These are phyloP conservation scores for Acanthamoeba rhysodes DNA, from an alignment of 208 protist species.

Conservation along the genomic window DNA sequence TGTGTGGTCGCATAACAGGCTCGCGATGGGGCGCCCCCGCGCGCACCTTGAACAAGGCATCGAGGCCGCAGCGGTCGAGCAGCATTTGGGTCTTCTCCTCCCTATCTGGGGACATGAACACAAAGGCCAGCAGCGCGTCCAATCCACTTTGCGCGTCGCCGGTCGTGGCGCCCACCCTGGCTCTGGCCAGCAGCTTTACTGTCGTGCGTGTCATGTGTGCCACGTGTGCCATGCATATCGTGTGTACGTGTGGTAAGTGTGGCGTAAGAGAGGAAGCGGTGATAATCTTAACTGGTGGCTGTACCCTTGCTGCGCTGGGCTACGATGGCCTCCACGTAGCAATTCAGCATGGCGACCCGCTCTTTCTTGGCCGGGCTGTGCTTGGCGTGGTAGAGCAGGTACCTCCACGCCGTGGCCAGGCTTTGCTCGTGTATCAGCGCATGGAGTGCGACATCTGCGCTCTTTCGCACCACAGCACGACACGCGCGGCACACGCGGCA, in stretches of 20 bases:
- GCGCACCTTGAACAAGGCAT: neutral
- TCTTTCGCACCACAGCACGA: too few species aligned
- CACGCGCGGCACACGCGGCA: neutral
- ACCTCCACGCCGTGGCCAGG: neutral
- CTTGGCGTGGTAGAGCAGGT: conserved; percentile 9
- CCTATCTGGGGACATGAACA: neutral
- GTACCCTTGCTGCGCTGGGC: neutral
- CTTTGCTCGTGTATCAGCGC: neutral
- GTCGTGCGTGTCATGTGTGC: too few species aligned
- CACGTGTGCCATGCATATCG: too few species aligned
- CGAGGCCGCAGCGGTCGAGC: neutral
- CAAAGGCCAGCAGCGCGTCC: neutral
- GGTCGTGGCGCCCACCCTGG: neutral
- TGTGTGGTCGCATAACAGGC: too few species aligned
- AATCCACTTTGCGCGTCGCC: neutral
- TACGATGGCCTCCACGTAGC: neutral
- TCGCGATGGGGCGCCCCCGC: neutral
- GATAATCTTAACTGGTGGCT: neutral
- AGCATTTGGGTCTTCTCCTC: neutral
- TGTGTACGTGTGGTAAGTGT: too few species aligned
- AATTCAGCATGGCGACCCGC: neutral
- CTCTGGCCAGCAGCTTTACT: neutral
- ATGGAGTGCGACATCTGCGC: neutral
- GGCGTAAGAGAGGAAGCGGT: neutral
- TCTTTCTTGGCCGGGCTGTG: neutral